Percentiles rank a stretch among this genome's conserved stretches.
Conservation (phyloP, 1,284 basidiomycete species). For the Ustilago bromivora region DNA sequence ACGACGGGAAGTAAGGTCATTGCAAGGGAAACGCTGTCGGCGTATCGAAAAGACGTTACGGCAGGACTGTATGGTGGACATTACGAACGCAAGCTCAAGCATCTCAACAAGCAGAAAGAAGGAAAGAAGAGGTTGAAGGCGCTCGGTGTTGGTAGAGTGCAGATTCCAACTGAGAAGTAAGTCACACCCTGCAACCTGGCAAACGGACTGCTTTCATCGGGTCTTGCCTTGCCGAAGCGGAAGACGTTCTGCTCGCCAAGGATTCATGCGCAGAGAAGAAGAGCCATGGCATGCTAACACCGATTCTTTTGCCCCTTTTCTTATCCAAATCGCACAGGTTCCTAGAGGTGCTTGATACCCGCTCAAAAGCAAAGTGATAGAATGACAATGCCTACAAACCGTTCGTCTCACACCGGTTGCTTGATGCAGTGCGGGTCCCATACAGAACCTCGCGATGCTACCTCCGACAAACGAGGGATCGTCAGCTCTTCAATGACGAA, state of each 20-base stretch:
- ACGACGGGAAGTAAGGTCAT: slow-evolving; percentile 85
- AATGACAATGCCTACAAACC: not conserved
- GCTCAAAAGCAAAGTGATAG: slow-evolving; percentile 35
- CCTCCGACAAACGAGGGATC: not conserved
- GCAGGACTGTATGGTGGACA: slow-evolving; percentile 90
- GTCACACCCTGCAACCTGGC: not conserved
- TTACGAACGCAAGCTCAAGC: slow-evolving; percentile 66
- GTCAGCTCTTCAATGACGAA: not conserved
- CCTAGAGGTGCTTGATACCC: slow-evolving; percentile 43
- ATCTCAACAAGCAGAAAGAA: slow-evolving; percentile 66
- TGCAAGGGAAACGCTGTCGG: slow-evolving; percentile 79
- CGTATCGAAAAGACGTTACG: slow-evolving; percentile 81
- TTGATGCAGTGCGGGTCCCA: not conserved
- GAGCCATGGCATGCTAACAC: not conserved
- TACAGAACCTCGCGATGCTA: not conserved
- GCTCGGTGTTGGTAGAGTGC: slow-evolving; percentile 63
- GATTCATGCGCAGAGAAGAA: not conserved
- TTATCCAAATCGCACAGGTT: slow-evolving; percentile 16
- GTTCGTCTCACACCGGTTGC: not conserved
- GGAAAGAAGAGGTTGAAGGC: slow-evolving; percentile 66
- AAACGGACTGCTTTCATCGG: not conserved
- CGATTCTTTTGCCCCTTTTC: not conserved
- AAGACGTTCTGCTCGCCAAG: not conserved
- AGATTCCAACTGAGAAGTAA: slow-evolving; percentile 60
- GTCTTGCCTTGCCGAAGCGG: not conserved